These are phyloP conservation scores for Mucor sp. DNA, from an alignment of 371 early-diverging fungal species.

Conservation along the genomic window DNA sequence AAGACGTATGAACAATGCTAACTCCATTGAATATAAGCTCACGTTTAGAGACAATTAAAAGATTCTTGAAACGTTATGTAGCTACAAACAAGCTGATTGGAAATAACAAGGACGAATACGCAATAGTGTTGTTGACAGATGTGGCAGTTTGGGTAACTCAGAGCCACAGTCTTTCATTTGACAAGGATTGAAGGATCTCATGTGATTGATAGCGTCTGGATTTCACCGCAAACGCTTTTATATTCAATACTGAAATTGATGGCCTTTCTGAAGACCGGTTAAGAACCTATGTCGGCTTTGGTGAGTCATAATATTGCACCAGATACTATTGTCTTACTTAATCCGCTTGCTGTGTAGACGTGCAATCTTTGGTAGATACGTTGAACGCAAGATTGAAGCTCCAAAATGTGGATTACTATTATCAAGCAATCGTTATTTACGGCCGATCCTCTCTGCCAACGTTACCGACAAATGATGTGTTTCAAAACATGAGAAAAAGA, in stretches of 20 bases:
- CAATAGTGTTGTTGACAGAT: slow-evolving; percentile 2
- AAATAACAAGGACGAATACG: slow-evolving; percentile 8
- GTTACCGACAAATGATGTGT: background rate
- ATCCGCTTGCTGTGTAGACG: background rate
- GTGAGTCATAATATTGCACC: background rate
- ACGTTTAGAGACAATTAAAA: slow-evolving; percentile 3
- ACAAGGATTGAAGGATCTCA: background rate
- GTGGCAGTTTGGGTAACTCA: slow-evolving; percentile 10
- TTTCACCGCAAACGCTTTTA: background rate
- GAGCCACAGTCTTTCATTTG: background rate
- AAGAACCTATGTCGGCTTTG: background rate
- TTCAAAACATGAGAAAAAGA: background rate
- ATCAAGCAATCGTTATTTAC: slow-evolving; percentile 12
- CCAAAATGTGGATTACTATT: background rate
- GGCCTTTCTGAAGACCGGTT: background rate
- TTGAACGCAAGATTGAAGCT: background rate
- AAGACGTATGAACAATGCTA: background rate
- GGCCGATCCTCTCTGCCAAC: slow-evolving; percentile 4
- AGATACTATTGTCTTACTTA: background rate
- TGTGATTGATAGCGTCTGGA: background rate
- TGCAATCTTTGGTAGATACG: background rate
- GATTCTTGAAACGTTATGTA: slow-evolving; percentile 12
- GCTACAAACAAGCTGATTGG: slow-evolving; percentile 10
- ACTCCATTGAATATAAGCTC: background rate
- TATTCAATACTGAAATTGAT: background rate